Evolutionary conservation across 352 stramenopile species (phyloP).

Genomic region (Phytophthora hybrid): DNA sequence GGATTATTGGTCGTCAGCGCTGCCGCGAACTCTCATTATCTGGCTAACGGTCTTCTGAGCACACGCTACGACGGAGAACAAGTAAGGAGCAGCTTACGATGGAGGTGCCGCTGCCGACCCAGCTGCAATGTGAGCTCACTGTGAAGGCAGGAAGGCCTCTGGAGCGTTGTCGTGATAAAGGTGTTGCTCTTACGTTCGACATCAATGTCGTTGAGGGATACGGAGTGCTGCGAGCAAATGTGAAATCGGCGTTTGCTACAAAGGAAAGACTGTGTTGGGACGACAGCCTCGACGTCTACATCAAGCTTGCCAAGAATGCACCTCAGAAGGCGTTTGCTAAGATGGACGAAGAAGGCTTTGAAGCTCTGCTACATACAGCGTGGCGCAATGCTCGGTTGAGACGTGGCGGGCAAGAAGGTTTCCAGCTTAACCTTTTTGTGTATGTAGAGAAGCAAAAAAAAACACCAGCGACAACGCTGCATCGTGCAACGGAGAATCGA

Average conservation of each 20-base stretch:
- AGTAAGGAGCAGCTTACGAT: too few relatives aligned
- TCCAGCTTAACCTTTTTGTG: not conserved
- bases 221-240: not conserved
- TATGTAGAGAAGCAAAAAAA: conserved; percentile 9
- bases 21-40: too few relatives aligned
- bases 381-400: not conserved
- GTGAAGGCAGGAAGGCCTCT: conserved; percentile 14
- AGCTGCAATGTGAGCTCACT: conserved; percentile 9
- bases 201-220: conserved; percentile 14
- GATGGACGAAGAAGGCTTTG: conserved; percentile 8
- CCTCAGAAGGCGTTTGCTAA: conserved; percentile 14
- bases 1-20: too few relatives aligned
- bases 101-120: not conserved
- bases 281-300: conserved; percentile 8
- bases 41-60: too few relatives aligned
- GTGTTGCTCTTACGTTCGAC: conserved; percentile 8
- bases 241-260: conserved; percentile 15
- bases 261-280: not conserved
- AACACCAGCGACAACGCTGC: not conserved
- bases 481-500: conserved; percentile 8
- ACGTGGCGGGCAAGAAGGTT: not conserved
- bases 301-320: conserved; percentile 13
- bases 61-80: too few relatives aligned
- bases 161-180: conserved; percentile 20
- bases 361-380: not conserved